Base-by-base conservation (phyloP, 225 moss, liverwort and hornwort genomes). In the Anthoceros angustus region DNA sequence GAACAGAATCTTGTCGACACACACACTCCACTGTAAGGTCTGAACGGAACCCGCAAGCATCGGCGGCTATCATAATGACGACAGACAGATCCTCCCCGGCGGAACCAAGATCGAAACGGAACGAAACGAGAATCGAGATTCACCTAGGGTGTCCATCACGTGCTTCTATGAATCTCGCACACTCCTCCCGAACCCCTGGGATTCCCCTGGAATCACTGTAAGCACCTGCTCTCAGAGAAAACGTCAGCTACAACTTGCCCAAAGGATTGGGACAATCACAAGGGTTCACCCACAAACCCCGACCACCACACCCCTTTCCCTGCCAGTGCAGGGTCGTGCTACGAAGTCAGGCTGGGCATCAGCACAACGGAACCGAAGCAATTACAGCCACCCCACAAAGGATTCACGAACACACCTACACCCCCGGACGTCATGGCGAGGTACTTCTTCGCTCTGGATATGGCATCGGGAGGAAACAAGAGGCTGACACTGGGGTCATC, bases 121-220 rank as follows among this genome's bases (percentile, higher is more conserved):
- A 39, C 10, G 3, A 66, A 39, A 5, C 7, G 21, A n/a, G 14
- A 25, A 32, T 24, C 0, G 12, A 38, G 21, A 14, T 24, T 62
- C 70, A 93, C 93, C 89, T 89, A 8, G 93, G 87, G 64, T 81
- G 75, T 48, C 89, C 93, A 80, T 93, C 93, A 45, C 93, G 83
- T 55, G 75, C 74, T 74, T 76, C 61, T 26, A 93, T 76, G 63
- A 79, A 93, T 4, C 87, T 77, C 39, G 93, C 85, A 72, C 89
- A 66, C 72, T 93, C 89, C 71, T 84, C 67, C 24, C 93, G 89
- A 61, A 93, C 82, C 64, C 93, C 93, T 50, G 80, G 82, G 68
- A 93, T 71, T 70, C 93, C 93, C 77, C 93, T 93, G 39, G 93
- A 93, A 74, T 93, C 93, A 70, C 93, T 93, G 81, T 93, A 93